A percentile compares a stretch with the other conserved stretches of the same genome.
phyloP scores from a whole-genome alignment of 495 filamentous ascomycete species.

The Penicillium pulvis region DNA sequence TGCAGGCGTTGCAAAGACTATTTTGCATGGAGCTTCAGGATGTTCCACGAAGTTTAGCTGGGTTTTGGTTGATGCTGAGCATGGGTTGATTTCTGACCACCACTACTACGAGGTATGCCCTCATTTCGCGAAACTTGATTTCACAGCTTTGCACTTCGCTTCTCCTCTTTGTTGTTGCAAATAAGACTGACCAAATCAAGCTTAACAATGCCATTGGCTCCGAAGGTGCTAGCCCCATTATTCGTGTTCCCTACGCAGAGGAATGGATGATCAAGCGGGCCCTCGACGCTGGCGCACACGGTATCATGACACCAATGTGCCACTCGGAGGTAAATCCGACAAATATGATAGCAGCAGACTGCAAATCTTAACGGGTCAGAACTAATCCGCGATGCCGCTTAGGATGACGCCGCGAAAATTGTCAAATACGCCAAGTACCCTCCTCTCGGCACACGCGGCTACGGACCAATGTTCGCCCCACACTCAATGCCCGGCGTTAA shows the following conservation, averaged over 20 bases:
- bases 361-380: background rate
- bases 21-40: constrained; percentile 34
- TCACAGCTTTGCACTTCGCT: background rate
- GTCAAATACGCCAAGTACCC: constrained; percentile 68
- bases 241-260: constrained; percentile 66
- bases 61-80: constrained; percentile 79
- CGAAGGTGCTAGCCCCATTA: constrained; percentile 65
- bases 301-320: constrained; percentile 51
- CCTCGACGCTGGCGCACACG: constrained; percentile 69
- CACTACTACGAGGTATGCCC: constrained; percentile 39
- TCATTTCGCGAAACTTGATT: background rate
- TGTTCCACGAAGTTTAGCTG: constrained; percentile 49
- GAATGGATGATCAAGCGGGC: constrained; percentile 77
- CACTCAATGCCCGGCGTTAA: constrained; percentile 41
- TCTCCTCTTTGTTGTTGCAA: background rate
- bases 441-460: constrained; percentile 62
- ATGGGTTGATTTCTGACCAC: constrained; percentile 62
- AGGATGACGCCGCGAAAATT: constrained; percentile 60
- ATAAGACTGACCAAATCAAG: constrained; percentile 10
- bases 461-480: constrained; percentile 62
- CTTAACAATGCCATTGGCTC: constrained; percentile 58
- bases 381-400: background rate
- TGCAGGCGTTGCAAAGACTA: constrained; percentile 37
- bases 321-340: constrained; percentile 28
- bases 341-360: background rate